Base-by-base conservation (phyloP, 2,329 filamentous ascomycete species). In the Arthroderma uncinatum region DNA sequence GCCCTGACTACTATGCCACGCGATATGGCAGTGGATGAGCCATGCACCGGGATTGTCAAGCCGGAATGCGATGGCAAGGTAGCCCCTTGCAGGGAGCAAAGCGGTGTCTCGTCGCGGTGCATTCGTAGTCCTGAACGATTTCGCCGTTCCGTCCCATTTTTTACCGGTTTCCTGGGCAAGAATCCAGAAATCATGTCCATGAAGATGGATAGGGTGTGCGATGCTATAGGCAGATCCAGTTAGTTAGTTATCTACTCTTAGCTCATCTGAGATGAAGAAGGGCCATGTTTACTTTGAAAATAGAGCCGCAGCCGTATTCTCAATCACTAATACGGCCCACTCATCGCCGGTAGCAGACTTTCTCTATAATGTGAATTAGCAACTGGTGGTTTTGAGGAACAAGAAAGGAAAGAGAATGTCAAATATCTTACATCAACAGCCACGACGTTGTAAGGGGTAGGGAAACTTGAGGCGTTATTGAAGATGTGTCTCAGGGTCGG, bases 181-280 rank as follows among this genome's bases (percentile, higher is more conserved):
- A 53, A 89, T 71, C 65, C 82, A 83, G 74, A 88, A 84, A 72
- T 88, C 85, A 69, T 85, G 81, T 10, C 83, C 84, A 71, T 88
- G 84, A 1, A 86, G 67, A 68, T 88, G 84, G 70, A 87, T 36
- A 4, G 52, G 52, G 25, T 54, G 52, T 12, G 33, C 47, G 9
- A 42, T 42, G 12, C 39, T 42, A 4, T 23, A 21, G 2, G n/a
- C n/a, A n/a, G 19, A 10, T 19, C 19, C 5, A 19, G 19, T 42
- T 42, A 28, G 48, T 28, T 28, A 52, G 28, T 10, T 8, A 10
- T 2, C 9, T 36, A 19, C 33, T 52, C 12, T 10, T 2, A 33
- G 21, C 21, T 30, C n/a, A 30, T 30, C 16, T 28, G 21, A 10
- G n/a, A 33, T 9, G 2, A 19, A 28, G 12, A 30, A 30, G 47